phyloP scores from a whole-genome alignment of 1,284 basidiomycete genomes.

The Ustilago vetiveriae region DNA sequence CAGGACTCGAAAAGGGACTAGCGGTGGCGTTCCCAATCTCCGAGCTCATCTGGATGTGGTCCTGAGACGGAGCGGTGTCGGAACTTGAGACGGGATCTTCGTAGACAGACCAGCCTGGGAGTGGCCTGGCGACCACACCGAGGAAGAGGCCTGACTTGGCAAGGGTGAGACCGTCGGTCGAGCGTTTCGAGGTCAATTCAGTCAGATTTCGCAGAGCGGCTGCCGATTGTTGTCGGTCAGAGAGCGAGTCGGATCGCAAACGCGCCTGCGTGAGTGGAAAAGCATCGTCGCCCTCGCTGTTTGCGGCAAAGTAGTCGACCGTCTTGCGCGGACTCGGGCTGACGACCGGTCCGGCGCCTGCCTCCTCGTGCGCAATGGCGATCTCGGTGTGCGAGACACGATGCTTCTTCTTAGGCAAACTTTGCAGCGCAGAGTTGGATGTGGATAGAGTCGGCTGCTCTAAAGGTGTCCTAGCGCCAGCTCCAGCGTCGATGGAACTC shows the following conservation, averaged over 20 bases:
- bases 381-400: constrained; percentile 38
- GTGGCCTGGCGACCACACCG: constrained; percentile 29
- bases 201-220: constrained; percentile 13
- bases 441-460: constrained; percentile 7
- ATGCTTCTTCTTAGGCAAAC: constrained; percentile 48
- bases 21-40: background rate
- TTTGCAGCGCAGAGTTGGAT: constrained; percentile 16
- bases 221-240: constrained; percentile 6
- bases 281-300: background rate
- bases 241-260: constrained; percentile 24
- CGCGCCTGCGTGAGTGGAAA: constrained; percentile 1
- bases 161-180: constrained; percentile 14
- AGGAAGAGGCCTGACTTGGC: constrained; percentile 35
- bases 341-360: constrained; percentile 40
- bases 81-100: constrained; percentile 23
- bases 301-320: constrained; percentile 28
- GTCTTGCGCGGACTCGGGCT: constrained; percentile 43
- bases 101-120: constrained; percentile 33
- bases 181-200: constrained; percentile 4
- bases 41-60: constrained; percentile 1
- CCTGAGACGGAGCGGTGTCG: constrained; percentile 32
- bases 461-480: constrained; percentile 6
- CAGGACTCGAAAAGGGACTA: constrained; percentile 12
- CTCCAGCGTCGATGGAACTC: background rate
- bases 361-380: constrained; percentile 49